Base-by-base conservation (phyloP, 768 basidiomycete genomes). In the Russula griseocarnosa region DNA sequence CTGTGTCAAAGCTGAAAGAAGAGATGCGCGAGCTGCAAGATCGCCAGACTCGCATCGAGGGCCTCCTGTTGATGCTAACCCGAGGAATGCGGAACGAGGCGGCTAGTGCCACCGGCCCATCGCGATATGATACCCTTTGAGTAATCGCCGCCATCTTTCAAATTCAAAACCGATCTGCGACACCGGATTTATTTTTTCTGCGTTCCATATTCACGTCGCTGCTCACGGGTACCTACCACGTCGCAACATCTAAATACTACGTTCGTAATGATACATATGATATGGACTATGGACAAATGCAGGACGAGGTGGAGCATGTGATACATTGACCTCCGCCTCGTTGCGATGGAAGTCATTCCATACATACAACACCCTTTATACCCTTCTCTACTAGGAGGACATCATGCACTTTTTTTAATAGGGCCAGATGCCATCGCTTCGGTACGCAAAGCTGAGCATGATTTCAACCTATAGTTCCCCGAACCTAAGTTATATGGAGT, bases 21-120 rank as follows among this genome's bases (percentile, higher is more conserved):
- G 90, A 93, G 73, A 87, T 94, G 83, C 90, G 85, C 71, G 91
- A 92, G 71, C 73, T 92, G 32, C 88, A 89, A 72, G 74, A 89
- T 61, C 86, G 87, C 52, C 90, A 92, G 75, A 84, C 85, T 20
- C 82, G 90, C 42, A 92, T 92, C 66, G 90, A 92, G 73, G 82
- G 81, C 56, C 75, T 92, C 49, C 68, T 92, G 47, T 71, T 90
- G 57, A 82, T 82, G 74, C 77, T 92, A 65, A 89, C 88, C 8
- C 78, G 86, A 50, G 83, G 83, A 0, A 83, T 85, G 83, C 76
- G 86, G 64, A 82, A 76, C 62, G 75, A 76, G 46, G 58, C 59
- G 10, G 55, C 61, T 26, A 59, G 54, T 40, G 24, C 46, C 36
- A 44, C 44, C 32, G 64, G 24, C 30, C 55, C 58, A 28, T 67